Conservation (phyloP, 2,329 filamentous ascomycete genomes). For the Colletotrichum coccodes region DNA sequence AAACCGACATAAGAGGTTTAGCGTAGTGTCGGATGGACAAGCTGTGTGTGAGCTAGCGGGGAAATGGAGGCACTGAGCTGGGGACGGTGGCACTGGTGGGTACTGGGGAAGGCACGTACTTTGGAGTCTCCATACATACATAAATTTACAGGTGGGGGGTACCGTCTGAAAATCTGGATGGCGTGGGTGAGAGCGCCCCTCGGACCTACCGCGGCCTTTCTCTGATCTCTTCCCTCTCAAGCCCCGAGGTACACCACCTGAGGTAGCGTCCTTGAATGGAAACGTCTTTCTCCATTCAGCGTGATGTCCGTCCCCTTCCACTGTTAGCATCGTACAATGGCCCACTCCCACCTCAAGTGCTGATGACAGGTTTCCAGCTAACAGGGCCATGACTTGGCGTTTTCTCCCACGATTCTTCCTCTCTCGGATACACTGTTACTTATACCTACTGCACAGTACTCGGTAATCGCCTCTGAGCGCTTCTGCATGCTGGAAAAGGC, state of each 20-base stretch:
- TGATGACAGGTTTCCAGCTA: background rate
- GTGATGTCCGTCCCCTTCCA: background rate
- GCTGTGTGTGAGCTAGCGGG: constrained; percentile 3
- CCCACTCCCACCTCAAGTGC: background rate
- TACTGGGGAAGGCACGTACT: background rate
- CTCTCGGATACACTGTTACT: background rate
- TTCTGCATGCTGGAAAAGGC: background rate
- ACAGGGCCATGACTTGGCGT: background rate
- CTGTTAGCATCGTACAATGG: background rate
- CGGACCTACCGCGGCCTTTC: constrained; percentile 27
- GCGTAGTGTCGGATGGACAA: constrained; percentile 8
- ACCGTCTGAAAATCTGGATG: background rate
- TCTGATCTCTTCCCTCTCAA: background rate
- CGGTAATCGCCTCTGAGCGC: background rate
- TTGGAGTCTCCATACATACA: background rate
- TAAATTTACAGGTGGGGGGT: too few relatives aligned
- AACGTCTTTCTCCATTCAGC: background rate
- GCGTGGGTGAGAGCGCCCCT: constrained; percentile 2
- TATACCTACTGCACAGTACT: too few relatives aligned
- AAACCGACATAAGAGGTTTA: constrained; percentile 1
- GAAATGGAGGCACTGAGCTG: constrained; percentile 3
- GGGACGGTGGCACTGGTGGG: background rate
- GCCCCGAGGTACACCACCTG: too few relatives aligned
- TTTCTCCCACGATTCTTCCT: too few relatives aligned
- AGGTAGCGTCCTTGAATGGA: too few relatives aligned